Evolutionary conservation across 805 yeast genomes (phyloP).

Genomic region (Saturnispora hagleri): DNA sequence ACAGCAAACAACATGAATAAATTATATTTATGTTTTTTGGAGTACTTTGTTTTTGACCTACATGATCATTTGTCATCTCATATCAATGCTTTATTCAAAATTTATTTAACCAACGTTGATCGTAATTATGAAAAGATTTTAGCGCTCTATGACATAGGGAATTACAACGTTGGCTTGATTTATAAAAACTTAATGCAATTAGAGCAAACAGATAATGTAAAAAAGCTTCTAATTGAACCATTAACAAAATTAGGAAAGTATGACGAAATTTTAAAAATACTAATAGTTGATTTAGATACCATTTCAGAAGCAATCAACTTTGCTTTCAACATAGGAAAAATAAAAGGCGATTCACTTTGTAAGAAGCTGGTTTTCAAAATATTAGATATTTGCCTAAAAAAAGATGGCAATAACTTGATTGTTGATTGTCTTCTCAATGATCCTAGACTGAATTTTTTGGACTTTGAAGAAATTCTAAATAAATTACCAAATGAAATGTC

Average conservation of each 20-base stretch:
- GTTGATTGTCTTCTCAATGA: slow-evolving; percentile 26
- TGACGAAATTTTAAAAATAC: slow-evolving; percentile 51
- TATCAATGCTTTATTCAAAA: slow-evolving; percentile 36
- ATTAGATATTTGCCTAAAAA: slow-evolving; percentile 31
- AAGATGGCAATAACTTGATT: slow-evolving; percentile 11
- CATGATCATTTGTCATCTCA: slow-evolving; percentile 29
- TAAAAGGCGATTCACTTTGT: slow-evolving; percentile 12
- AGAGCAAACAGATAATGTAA: slow-evolving; percentile 14
- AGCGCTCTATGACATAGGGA: slow-evolving; percentile 26
- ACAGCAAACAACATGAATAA: slow-evolving; percentile 14
- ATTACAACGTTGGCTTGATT: slow-evolving; percentile 33
- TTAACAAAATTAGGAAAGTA: slow-evolving; percentile 53
- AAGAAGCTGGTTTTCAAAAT: slow-evolving; percentile 37
- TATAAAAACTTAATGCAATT: slow-evolving; percentile 14
- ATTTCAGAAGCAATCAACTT: slow-evolving; percentile 50
- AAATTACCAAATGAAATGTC: slow-evolving; percentile 44
- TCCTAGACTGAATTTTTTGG: slow-evolving; percentile 18
- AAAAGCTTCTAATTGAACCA: slow-evolving; percentile 47
- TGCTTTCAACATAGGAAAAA: slow-evolving; percentile 40
- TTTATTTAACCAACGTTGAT: slow-evolving; percentile 31
- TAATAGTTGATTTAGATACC: slow-evolving; percentile 49
- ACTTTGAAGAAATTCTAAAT: slow-evolving; percentile 32
- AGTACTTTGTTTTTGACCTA: slow-evolving; percentile 37
- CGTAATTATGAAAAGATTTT: slow-evolving; percentile 26
- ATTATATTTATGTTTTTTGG: slow-evolving; percentile 40